Evolutionary conservation across 2,329 filamentous ascomycete genomes (phyloP).

Genomic region (Lecanicillium sp.): DNA sequence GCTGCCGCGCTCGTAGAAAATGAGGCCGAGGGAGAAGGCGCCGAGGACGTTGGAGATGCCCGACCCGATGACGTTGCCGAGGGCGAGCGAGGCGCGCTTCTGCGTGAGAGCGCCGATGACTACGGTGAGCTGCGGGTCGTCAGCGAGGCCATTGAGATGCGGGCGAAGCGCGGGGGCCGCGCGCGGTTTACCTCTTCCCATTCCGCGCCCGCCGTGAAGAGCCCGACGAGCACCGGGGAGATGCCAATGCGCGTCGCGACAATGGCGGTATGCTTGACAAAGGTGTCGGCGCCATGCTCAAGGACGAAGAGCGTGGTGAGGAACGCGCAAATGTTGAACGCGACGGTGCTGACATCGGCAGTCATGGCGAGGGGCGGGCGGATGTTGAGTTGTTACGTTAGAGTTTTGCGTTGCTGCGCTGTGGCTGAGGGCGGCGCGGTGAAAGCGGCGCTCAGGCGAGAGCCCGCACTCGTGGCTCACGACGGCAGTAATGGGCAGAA

Average conservation of each 20-base stretch:
- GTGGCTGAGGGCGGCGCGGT: too few relatives aligned
- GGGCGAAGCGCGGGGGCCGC: not conserved
- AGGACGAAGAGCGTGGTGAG: conserved; percentile 41
- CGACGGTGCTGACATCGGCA: not conserved
- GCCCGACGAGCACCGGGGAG: conserved; percentile 40
- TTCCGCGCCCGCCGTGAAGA: conserved; percentile 48
- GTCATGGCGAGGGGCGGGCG: not conserved
- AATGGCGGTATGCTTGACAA: conserved; percentile 44
- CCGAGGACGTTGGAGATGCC: conserved; percentile 50
- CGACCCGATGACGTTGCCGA: conserved; percentile 51
- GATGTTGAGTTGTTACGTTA: not conserved
- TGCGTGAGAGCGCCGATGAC: conserved; percentile 42
- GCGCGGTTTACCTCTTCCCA: conserved; percentile 44
- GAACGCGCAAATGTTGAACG: conserved; percentile 33
- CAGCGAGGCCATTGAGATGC: conserved; percentile 15
- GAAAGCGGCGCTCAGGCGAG: too few relatives aligned
- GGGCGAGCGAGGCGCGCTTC: conserved; percentile 39
- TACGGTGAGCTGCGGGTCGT: conserved; percentile 34
- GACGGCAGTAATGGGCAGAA: too few relatives aligned
- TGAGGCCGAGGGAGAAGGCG: conserved; percentile 47
- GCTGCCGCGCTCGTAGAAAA: conserved; percentile 30
- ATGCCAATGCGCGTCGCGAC: conserved; percentile 39
- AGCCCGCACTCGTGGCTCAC: too few relatives aligned
- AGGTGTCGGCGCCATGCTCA: conserved; percentile 46
- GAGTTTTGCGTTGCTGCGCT: not conserved